These are phyloP conservation scores for Acanthamoeba lenticulata DNA, from an alignment of 208 protist species.

Conservation along the genomic window DNA sequence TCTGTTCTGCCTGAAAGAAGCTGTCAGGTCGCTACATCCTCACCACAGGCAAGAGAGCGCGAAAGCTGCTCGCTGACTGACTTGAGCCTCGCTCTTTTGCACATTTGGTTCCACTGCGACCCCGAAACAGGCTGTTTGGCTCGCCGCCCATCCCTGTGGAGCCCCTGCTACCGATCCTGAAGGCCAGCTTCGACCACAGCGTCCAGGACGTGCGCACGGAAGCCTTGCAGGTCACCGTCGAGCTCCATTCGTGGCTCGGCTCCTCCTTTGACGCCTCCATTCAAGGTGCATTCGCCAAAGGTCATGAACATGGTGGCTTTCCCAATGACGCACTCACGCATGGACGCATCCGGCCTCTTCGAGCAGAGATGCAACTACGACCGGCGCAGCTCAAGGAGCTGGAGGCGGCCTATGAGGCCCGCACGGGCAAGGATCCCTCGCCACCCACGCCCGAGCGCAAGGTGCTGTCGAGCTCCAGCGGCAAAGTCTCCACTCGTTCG, in stretches of 20 bases:
- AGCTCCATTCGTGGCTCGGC: constrained; percentile 35
- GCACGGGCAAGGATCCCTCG: background rate
- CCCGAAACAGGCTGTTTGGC: constrained; percentile 43
- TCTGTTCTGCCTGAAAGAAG: background rate
- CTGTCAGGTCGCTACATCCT: background rate
- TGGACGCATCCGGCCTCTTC: background rate
- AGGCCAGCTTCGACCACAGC: constrained; percentile 43
- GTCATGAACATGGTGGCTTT: background rate
- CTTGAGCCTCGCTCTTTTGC: background rate
- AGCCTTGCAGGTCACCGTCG: constrained; percentile 25
- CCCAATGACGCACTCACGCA: background rate
- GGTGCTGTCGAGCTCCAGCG: background rate
- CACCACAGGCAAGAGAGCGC: background rate
- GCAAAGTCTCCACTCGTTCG: background rate
- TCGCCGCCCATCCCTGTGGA: background rate
- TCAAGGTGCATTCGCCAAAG: background rate
- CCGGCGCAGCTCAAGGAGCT: constrained; percentile 56
- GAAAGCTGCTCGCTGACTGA: background rate
- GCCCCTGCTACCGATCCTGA: constrained; percentile 21
- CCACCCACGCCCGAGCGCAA: background rate
- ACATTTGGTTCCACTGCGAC: background rate
- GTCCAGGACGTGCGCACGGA: constrained; percentile 55
- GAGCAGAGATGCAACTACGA: constrained; percentile 14
- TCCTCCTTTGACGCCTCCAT: constrained; percentile 17
- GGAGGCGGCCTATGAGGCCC: constrained; percentile 15